A percentile compares a stretch with the other conserved stretches of the same genome.
Conservation (phyloP, 768 basidiomycete species). For the Mycena latifolia region DNA sequence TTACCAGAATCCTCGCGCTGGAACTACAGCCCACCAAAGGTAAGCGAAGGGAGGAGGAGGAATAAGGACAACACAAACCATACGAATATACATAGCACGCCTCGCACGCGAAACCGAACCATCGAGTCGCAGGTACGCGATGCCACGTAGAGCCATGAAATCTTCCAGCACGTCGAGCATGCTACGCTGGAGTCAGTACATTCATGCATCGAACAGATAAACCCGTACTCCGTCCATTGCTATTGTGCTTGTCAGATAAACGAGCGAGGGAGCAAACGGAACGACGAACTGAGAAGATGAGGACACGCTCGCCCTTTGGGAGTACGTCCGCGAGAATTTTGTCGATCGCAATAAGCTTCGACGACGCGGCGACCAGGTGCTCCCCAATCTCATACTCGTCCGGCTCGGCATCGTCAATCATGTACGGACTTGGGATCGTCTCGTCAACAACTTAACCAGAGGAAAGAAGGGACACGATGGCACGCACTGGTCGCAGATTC, state of each 20-base stretch:
- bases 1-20: slow-evolving; percentile 69
- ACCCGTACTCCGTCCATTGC: slow-evolving; percentile 69
- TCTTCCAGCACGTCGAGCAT: slow-evolving; percentile 82
- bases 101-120: slow-evolving; percentile 66
- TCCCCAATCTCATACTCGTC: slow-evolving; percentile 64
- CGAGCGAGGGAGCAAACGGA: neutral
- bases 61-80: slow-evolving; percentile 50
- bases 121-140: slow-evolving; percentile 73
- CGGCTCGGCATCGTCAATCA: slow-evolving; percentile 63
- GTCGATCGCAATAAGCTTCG: slow-evolving; percentile 69
- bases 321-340: slow-evolving; percentile 68
- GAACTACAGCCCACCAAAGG: slow-evolving; percentile 51
- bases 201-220: neutral
- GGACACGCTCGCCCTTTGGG: slow-evolving; percentile 70
- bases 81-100: slow-evolving; percentile 67
- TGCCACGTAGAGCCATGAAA: slow-evolving; percentile 68
- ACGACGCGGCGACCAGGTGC: slow-evolving; percentile 67
- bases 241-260: slow-evolving; percentile 38
- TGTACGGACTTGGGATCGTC: slow-evolving; percentile 58
- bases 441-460: neutral
- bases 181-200: slow-evolving; percentile 45
- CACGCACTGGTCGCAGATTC: slow-evolving; percentile 77
- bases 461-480: neutral
- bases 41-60: neutral
- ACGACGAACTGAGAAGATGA: slow-evolving; percentile 73